Percentiles rank a stretch among this genome's conserved stretches.
Evolutionary conservation across 345 rosid genomes (phyloP).

Genomic region (Linum trigynum): DNA sequence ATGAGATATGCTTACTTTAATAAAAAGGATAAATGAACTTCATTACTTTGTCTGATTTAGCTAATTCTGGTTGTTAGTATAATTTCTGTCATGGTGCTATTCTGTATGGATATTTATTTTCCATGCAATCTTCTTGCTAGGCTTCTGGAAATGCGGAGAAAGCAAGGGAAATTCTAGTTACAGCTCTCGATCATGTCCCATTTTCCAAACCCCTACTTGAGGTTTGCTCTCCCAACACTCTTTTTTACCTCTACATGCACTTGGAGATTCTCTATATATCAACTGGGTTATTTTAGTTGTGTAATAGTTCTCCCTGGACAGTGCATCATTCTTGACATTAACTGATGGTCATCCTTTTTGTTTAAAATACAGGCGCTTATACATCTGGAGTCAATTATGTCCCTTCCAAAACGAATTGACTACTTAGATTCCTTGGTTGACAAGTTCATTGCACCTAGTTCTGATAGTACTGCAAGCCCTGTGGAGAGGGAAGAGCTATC

Average conservation of each 20-base stretch:
- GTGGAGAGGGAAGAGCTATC: slow-evolving; percentile 88
- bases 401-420: slow-evolving; percentile 60
- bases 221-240: slow-evolving; percentile 22
- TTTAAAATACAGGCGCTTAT: slow-evolving; percentile 42
- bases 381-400: slow-evolving; percentile 60
- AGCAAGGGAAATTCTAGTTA: slow-evolving; percentile 58
- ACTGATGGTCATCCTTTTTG: slow-evolving; percentile 10
- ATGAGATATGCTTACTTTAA: neutral
- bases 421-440: slow-evolving; percentile 63
- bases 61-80: neutral
- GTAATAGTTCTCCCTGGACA: neutral
- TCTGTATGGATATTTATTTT: neutral
- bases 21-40: neutral
- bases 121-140: slow-evolving; percentile 24
- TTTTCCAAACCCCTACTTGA: slow-evolving; percentile 71
- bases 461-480: slow-evolving; percentile 44
- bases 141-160: slow-evolving; percentile 60
- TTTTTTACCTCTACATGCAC: neutral
- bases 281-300: neutral
- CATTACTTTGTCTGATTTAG: neutral
- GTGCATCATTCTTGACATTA: neutral
- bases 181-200: slow-evolving; percentile 71
- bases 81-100: too few relatives aligned
- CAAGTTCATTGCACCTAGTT: slow-evolving; percentile 48
- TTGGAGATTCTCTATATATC: neutral